These are phyloP conservation scores for Colletotrichum godetiae DNA, from an alignment of 2,329 filamentous ascomycete genomes.

Conservation along the genomic window DNA sequence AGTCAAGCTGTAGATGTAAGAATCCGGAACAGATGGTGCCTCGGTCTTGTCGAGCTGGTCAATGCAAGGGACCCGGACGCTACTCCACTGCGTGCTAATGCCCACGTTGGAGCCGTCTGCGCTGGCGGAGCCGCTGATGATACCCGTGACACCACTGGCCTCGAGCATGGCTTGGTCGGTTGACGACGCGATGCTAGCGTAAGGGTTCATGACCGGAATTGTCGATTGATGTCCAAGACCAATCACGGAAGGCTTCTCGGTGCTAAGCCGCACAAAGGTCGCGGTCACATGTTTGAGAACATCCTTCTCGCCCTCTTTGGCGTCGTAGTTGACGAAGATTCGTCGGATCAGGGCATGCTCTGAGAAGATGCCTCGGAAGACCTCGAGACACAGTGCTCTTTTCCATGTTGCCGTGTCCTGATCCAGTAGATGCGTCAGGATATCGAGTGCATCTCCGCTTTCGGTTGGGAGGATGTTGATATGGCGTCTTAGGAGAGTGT, in stretches of 20 bases:
- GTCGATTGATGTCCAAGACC: slow-evolving; percentile 91
- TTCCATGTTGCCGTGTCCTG: slow-evolving; percentile 89
- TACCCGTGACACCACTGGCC: slow-evolving; percentile 86
- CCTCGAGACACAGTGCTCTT: slow-evolving; percentile 88
- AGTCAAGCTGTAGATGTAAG: slow-evolving; percentile 91
- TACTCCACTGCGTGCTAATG: slow-evolving; percentile 93
- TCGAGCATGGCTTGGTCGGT: slow-evolving; percentile 91
- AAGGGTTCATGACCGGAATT: slow-evolving; percentile 73
- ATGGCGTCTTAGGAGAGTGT: slow-evolving; percentile 83
- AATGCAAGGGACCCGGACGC: slow-evolving; percentile 86
- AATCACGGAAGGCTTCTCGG: slow-evolving; percentile 89
- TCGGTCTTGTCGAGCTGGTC: slow-evolving; percentile 95
- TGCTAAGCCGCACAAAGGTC: slow-evolving; percentile 90
- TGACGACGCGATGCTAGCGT: slow-evolving; percentile 65
- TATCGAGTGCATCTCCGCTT: slow-evolving; percentile 83
- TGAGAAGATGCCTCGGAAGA: slow-evolving; percentile 86
- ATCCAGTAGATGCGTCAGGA: slow-evolving; percentile 88
- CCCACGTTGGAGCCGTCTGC: slow-evolving; percentile 76
- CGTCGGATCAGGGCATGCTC: slow-evolving; percentile 82
- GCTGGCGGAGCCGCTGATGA: slow-evolving; percentile 80
- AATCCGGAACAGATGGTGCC: slow-evolving; percentile 84
- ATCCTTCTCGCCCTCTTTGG: slow-evolving; percentile 75
- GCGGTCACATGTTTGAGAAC: slow-evolving; percentile 86
- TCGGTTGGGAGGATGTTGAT: slow-evolving; percentile 80
- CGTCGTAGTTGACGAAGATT: slow-evolving; percentile 85